A percentile compares a stretch with the other conserved stretches of the same genome.
Evolutionary conservation across 1,139 yeast genomes (phyloP).

Genomic region (Magnusiomyces paraingens): DNA sequence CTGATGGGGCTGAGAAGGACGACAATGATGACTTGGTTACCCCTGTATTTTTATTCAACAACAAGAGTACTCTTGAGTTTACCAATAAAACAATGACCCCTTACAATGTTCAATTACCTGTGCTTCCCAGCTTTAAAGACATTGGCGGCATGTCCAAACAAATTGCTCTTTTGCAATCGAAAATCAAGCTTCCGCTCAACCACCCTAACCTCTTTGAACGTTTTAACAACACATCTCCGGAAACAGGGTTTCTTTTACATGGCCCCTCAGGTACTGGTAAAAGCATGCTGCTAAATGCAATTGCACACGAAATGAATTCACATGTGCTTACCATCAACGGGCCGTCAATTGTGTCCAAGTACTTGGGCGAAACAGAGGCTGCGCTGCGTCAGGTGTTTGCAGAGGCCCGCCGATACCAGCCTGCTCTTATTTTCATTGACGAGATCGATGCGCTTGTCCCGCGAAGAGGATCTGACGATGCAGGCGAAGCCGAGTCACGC

Average conservation of each 20-base stretch:
- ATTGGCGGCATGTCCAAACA: slow-evolving; percentile 78
- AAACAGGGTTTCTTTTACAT: slow-evolving; percentile 75
- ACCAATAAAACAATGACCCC: slow-evolving; percentile 15
- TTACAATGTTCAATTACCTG: slow-evolving; percentile 36
- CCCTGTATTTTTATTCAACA: slow-evolving; percentile 17
- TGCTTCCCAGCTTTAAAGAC: slow-evolving; percentile 40
- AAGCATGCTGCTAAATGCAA: slow-evolving; percentile 77
- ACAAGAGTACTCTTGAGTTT: slow-evolving; percentile 16
- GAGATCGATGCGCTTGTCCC: slow-evolving; percentile 92
- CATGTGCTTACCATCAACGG: slow-evolving; percentile 85
- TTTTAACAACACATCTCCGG: slow-evolving; percentile 85
- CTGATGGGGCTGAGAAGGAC: background rate
- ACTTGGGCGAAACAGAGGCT: slow-evolving; percentile 88
- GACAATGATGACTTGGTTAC: slow-evolving; percentile 9
- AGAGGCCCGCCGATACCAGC: slow-evolving; percentile 81
- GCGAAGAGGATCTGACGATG: slow-evolving; percentile 72
- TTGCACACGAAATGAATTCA: slow-evolving; percentile 64
- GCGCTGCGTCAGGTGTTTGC: slow-evolving; percentile 72
- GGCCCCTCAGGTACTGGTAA: slow-evolving; percentile 98
- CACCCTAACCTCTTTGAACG: slow-evolving; percentile 70
- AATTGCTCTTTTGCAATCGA: slow-evolving; percentile 52
- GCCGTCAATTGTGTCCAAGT: slow-evolving; percentile 86
- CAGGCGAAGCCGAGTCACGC: slow-evolving; percentile 83
- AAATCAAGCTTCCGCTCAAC: slow-evolving; percentile 74
- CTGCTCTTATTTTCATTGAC: slow-evolving; percentile 80